Conservation (phyloP, 192 early-diverging fungal species). For the Cetraspora pellucida region DNA sequence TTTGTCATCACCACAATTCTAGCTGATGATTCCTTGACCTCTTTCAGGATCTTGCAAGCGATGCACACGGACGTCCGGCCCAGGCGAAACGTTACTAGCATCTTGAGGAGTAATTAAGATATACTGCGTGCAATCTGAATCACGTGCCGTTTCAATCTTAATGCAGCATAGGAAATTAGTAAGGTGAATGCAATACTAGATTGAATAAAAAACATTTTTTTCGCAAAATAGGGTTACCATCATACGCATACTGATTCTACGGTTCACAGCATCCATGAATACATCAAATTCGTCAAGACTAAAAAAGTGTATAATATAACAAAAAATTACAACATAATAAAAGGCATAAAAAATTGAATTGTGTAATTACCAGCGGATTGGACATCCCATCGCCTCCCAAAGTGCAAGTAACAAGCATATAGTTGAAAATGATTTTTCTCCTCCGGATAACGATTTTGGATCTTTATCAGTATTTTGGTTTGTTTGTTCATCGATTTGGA, state of each 20-base stretch:
- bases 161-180: not conserved
- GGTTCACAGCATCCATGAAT: conserved; percentile 99
- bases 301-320: not conserved
- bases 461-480: conserved; percentile 69
- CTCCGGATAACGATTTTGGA: conserved; percentile 90
- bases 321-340: not conserved
- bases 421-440: conserved; percentile 96
- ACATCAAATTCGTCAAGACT: conserved; percentile 98
- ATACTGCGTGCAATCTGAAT: conserved; percentile 77
- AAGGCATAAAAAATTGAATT: not conserved
- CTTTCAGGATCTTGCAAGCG: conserved; percentile 62
- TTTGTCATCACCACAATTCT: too few relatives aligned
- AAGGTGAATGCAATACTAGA: not conserved
- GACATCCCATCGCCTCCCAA: conserved; percentile 91
- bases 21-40: conserved; percentile 35
- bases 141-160: conserved; percentile 75
- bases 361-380: conserved; percentile 73
- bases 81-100: conserved; percentile 66
- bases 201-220: not conserved
- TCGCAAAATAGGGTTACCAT: conserved; percentile 63
- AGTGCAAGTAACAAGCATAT: conserved; percentile 91
- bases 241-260: conserved; percentile 82
- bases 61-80: conserved; percentile 61
- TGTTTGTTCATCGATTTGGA: conserved; percentile 44
- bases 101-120: conserved; percentile 97